Percentiles rank a stretch among this genome's conserved stretches.
Evolutionary conservation across 2,329 filamentous ascomycete genomes (phyloP).

Genomic region (Neurospora sp.): DNA sequence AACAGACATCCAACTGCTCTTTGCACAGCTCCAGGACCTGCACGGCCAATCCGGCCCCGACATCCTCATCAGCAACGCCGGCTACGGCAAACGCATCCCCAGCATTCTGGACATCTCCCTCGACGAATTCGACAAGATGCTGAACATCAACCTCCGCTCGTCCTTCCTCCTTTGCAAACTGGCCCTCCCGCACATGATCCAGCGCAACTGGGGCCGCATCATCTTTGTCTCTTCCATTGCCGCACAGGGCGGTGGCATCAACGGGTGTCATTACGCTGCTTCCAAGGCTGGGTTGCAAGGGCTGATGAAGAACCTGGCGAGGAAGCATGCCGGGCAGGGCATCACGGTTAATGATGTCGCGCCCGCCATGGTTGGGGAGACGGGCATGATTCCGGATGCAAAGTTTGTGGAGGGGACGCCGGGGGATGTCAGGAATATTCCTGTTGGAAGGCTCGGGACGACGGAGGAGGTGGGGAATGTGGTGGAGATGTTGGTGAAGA

Average conservation of each 20-base stretch:
- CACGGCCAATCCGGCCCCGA: constrained; percentile 45
- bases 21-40: constrained; percentile 39
- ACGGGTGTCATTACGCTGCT: constrained; percentile 51
- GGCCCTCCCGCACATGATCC: constrained; percentile 50
- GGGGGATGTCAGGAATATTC: constrained; percentile 50
- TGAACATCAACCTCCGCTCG: constrained; percentile 52
- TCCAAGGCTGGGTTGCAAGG: constrained; percentile 53
- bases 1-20: constrained; percentile 43
- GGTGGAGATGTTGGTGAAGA: constrained; percentile 49
- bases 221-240: constrained; percentile 56
- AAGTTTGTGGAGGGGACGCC: constrained; percentile 40
- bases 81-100: constrained; percentile 51
- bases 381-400: constrained; percentile 51
- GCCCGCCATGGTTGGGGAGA: constrained; percentile 58
- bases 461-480: constrained; percentile 51
- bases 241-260: constrained; percentile 52
- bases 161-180: constrained; percentile 53
- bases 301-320: constrained; percentile 56
- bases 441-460: constrained; percentile 46
- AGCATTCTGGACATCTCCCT: constrained; percentile 48
- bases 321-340: constrained; percentile 47
- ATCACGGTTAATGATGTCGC: constrained; percentile 61
- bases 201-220: constrained; percentile 52
- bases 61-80: constrained; percentile 58
- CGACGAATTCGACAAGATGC: constrained; percentile 54